phyloP scores from a whole-genome alignment of 768 basidiomycete species.

The Chalciporus piperatus region DNA sequence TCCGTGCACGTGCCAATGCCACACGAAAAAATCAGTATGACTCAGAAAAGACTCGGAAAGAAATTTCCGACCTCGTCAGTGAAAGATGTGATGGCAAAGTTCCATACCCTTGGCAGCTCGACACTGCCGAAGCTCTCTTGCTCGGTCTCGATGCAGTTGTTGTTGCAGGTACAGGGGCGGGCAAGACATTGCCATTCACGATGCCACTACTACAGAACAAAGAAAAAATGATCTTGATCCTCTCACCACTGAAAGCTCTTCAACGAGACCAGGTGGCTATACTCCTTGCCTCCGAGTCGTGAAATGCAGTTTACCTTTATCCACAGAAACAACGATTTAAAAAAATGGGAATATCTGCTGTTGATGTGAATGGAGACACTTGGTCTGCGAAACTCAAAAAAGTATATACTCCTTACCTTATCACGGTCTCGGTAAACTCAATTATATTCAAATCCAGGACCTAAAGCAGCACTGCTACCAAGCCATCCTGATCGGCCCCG shows the following conservation, averaged over 20 bases:
- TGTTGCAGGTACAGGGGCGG: constrained; percentile 36
- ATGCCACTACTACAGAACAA: constrained; percentile 27
- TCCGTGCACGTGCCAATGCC: too few species aligned
- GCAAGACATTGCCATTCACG: constrained; percentile 40
- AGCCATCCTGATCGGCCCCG: too few species aligned
- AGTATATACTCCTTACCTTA: constrained; percentile 17
- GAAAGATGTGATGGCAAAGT: too few species aligned
- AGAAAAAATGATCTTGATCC: constrained; percentile 28
- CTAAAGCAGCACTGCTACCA: too few species aligned
- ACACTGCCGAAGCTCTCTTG: too few species aligned
- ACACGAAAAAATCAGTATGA: too few species aligned
- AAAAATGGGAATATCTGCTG: constrained; percentile 29
- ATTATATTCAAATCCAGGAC: neutral
- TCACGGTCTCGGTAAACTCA: neutral
- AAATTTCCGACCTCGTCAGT: too few species aligned
- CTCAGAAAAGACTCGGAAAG: too few species aligned
- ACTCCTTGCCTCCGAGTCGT: neutral
- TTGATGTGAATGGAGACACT: constrained; percentile 38
- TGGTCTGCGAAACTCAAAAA: constrained; percentile 27
- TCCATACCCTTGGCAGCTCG: too few species aligned
- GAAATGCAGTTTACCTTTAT: neutral
- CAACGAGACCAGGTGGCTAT: constrained; percentile 34
- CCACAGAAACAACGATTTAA: constrained; percentile 21
- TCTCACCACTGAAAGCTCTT: constrained; percentile 38
- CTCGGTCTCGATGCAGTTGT: constrained; percentile 34